Evolutionary conservation across 2,329 filamentous ascomycete species (phyloP).

Genomic region (Colletotrichum sp.): DNA sequence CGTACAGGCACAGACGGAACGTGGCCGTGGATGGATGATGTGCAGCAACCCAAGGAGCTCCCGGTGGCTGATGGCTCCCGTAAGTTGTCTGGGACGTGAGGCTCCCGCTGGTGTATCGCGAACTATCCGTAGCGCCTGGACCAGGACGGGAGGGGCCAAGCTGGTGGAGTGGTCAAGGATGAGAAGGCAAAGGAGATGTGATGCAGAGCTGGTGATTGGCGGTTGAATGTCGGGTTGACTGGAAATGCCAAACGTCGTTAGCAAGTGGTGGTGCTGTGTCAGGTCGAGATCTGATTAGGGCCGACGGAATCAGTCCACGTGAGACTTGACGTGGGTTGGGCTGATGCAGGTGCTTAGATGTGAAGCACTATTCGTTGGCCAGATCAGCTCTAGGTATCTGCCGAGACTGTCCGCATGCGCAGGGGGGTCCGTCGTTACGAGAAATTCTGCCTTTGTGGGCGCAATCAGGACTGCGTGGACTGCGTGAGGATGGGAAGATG

Average conservation of each 20-base stretch:
- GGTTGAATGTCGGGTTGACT: background rate
- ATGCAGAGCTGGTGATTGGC: background rate
- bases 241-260: background rate
- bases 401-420: background rate
- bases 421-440: background rate
- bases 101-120: constrained; percentile 3
- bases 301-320: background rate
- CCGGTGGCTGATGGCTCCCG: constrained; percentile 8
- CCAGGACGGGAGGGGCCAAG: background rate
- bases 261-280: background rate
- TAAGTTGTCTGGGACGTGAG: constrained; percentile 14
- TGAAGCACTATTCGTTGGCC: background rate
- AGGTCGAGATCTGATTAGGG: background rate
- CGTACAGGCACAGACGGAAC: background rate
- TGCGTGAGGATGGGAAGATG: background rate
- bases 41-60: constrained; percentile 4
- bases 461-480: background rate
- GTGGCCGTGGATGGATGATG: constrained; percentile 2
- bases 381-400: background rate
- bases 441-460: background rate
- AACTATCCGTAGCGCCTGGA: background rate
- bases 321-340: background rate
- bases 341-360: background rate
- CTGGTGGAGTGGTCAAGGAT: background rate
- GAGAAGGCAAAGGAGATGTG: background rate